These are phyloP conservation scores for Abrus pulchellus DNA, from an alignment of 306 rosid genomes.

Conservation along the genomic window DNA sequence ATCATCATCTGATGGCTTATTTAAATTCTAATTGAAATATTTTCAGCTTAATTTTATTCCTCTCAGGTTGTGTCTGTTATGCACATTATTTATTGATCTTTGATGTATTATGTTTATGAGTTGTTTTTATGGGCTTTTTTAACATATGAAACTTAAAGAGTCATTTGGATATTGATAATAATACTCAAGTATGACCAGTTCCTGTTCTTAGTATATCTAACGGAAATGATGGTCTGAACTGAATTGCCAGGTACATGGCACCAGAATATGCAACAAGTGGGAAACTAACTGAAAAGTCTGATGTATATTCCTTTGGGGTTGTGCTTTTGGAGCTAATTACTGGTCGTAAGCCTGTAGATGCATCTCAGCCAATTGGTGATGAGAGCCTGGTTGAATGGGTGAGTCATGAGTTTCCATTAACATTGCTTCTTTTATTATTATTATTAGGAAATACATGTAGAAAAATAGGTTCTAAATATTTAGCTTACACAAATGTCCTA, in stretches of 20 bases:
- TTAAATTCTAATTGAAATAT: not conserved
- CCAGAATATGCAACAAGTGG: conserved; percentile 99
- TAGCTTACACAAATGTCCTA: not conserved
- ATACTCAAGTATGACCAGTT: too few relatives aligned
- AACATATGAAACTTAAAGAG: too few relatives aligned
- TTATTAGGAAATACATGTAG: not conserved
- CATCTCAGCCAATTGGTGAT: conserved; percentile 94
- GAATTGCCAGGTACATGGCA: conserved; percentile 88
- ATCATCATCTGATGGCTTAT: conserved; percentile 2
- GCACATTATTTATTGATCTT: too few relatives aligned
- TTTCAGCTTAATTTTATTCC: conserved; percentile 5
- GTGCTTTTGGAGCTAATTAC: conserved; percentile 97
- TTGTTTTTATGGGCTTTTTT: too few relatives aligned
- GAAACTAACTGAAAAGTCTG: conserved; percentile 94
- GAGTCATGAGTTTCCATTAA: conserved; percentile 43
- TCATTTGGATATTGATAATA: too few relatives aligned
- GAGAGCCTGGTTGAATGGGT: conserved; percentile 99
- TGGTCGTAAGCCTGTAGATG: conserved; percentile 94
- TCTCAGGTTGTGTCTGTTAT: not conserved
- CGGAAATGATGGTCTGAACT: conserved; percentile 47
- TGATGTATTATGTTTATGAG: too few relatives aligned
- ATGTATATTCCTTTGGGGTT: conserved; percentile 94
- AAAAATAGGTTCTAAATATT: conserved; percentile 8
- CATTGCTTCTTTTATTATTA: not conserved
- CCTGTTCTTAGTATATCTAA: conserved; percentile 38